A percentile compares a stretch with the other conserved stretches of the same genome.
Conservation (phyloP, 306 rosid species). For the Luffa aegyptiaca region DNA sequence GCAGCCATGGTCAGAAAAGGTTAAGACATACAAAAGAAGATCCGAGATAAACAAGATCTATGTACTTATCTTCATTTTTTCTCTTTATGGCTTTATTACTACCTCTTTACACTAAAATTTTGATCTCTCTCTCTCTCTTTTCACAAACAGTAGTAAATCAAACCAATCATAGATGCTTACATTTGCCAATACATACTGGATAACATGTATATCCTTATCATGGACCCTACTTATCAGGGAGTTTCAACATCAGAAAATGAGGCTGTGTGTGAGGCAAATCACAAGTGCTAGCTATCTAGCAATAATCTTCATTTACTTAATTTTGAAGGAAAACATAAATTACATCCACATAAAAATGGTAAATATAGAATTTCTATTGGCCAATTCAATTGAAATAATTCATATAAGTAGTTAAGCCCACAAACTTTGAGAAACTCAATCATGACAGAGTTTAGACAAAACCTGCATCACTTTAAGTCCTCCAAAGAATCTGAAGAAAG, state of each 20-base stretch:
- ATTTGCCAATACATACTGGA: background rate
- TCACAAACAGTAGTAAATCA: slow-evolving; percentile 1
- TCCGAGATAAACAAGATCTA: background rate
- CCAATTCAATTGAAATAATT: background rate
- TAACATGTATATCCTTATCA: slow-evolving; percentile 10
- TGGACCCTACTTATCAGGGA: slow-evolving; percentile 19
- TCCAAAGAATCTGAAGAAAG: slow-evolving; percentile 6
- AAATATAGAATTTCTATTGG: background rate
- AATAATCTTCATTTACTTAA: slow-evolving; percentile 14
- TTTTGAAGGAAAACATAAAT: slow-evolving; percentile 21
- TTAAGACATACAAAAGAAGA: background rate
- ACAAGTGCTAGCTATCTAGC: background rate
- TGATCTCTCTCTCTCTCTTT: background rate
- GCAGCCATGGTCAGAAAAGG: background rate
- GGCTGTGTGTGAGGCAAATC: background rate
- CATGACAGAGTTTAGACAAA: slow-evolving; percentile 13
- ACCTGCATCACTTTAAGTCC: background rate
- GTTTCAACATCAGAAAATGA: slow-evolving; percentile 14
- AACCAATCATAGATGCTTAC: background rate
- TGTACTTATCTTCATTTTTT: background rate
- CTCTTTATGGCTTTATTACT: slow-evolving; percentile 4
- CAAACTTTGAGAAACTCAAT: background rate
- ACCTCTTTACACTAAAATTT: background rate
- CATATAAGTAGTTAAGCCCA: slow-evolving; percentile 2
- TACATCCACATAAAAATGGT: slow-evolving; percentile 10